Percentiles rank a stretch among this genome's conserved stretches.
Evolutionary conservation across 75 land plant genomes (phyloP).

Genomic region (Cupressus sempervirens): DNA sequence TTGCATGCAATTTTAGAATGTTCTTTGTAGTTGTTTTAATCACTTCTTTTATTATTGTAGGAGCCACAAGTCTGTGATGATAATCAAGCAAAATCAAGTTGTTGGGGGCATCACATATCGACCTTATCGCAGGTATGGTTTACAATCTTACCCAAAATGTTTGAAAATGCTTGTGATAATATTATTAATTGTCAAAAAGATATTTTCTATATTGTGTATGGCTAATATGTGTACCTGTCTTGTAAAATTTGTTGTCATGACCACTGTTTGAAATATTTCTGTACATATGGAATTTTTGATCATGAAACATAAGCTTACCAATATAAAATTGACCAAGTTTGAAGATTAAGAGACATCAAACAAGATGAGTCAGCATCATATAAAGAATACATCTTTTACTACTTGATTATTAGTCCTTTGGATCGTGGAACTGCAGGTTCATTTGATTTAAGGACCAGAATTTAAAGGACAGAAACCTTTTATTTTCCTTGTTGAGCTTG

Average conservation of each 20-base stretch:
- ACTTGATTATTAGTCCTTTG: no score
- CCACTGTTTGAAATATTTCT: neutral
- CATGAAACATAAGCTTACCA: neutral
- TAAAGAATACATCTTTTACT: no score
- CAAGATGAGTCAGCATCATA: no score
- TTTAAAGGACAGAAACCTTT: no score
- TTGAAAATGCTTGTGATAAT: neutral
- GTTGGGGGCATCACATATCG: constrained; percentile 99
- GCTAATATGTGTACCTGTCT: neutral
- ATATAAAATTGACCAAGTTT: neutral
- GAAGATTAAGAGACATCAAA: neutral
- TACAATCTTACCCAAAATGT: neutral
- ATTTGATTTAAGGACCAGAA: no score
- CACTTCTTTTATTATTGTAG: constrained; percentile 34
- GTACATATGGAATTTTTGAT: neutral
- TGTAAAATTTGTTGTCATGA: neutral
- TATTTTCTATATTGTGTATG: neutral
- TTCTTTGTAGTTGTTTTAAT: neutral
- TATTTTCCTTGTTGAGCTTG: no score
- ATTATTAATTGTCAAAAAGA: neutral
- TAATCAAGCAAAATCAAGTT: constrained; percentile 79
- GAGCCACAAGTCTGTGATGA: constrained; percentile 98
- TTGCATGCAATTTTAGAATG: neutral
- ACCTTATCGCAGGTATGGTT: constrained; percentile 79
- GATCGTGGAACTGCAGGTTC: no score